Evolutionary conservation across 129 eudicot genomes (phyloP).

Genomic region (Tagetes erecta): DNA sequence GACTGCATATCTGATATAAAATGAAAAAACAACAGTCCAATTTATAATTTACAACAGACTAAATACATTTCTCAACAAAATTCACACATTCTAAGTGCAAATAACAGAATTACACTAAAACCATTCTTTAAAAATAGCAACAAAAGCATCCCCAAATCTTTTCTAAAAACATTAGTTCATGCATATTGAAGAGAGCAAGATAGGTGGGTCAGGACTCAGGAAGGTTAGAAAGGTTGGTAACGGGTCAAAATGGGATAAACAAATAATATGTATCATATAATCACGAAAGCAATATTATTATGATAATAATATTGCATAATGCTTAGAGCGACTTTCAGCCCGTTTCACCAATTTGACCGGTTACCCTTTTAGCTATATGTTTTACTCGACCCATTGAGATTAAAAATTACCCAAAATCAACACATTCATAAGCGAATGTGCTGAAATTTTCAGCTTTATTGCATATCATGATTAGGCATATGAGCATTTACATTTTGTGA

Average conservation of each 20-base stretch:
- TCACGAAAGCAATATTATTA: neutral
- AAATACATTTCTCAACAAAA: too few species aligned
- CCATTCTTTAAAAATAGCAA: slow-evolving; percentile 10
- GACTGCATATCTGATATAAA: too few species aligned
- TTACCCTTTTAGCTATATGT: neutral
- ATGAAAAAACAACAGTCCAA: too few species aligned
- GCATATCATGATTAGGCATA: slow-evolving; percentile 8
- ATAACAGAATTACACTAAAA: neutral
- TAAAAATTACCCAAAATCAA: slow-evolving; percentile 5
- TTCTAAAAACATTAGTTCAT: neutral
- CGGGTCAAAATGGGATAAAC: neutral
- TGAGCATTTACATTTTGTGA: neutral
- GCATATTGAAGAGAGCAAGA: too few species aligned
- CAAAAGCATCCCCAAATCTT: too few species aligned
- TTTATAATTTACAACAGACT: too few species aligned
- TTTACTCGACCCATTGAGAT: neutral
- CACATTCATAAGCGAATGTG: neutral
- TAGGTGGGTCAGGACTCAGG: too few species aligned
- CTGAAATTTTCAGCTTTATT: neutral
- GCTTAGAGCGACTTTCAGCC: neutral
- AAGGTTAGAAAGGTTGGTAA: neutral
- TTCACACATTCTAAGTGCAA: neutral
- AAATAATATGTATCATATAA: neutral
- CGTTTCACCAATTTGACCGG: neutral
- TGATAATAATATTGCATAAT: slow-evolving; percentile 2